phyloP scores from a whole-genome alignment of 305 asterid genomes.

The Fraxinus albicans region DNA sequence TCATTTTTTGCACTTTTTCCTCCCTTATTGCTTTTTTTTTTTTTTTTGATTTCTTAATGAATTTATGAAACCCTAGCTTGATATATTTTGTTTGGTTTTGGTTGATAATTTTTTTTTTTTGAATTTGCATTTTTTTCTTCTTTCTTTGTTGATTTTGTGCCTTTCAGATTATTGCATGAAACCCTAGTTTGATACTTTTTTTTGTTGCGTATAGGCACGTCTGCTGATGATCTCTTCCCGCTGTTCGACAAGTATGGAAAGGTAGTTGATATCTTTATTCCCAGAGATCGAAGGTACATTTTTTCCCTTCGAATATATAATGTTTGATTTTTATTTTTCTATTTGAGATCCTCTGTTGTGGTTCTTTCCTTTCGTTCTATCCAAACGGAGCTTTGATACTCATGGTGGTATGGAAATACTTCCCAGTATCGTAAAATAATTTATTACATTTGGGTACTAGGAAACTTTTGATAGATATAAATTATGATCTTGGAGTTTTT shows the following conservation, averaged over 20 bases:
- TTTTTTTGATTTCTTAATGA: neutral
- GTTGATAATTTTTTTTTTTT: neutral
- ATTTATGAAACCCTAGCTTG: neutral
- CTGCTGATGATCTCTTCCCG: constrained; percentile 32
- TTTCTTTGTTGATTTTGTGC: neutral
- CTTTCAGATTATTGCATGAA: neutral
- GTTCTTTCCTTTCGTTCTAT: neutral
- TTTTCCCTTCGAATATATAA: neutral
- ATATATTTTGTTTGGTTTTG: neutral
- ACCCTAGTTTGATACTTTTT: neutral
- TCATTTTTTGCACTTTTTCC: neutral
- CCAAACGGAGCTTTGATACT: neutral
- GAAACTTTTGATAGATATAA: neutral
- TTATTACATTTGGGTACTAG: neutral
- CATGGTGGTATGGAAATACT: neutral
- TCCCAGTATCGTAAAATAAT: neutral
- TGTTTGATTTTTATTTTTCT: neutral
- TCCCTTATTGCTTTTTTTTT: neutral
- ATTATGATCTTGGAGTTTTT: neutral
- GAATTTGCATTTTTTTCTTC: neutral
- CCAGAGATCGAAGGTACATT: constrained; percentile 30
- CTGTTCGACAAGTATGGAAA: constrained; percentile 32
- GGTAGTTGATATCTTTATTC: constrained; percentile 32
- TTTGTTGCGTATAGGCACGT: constrained; percentile 21
- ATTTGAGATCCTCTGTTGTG: neutral